Evolutionary conservation across 306 rosid genomes (phyloP).

Genomic region (Calophaca sinica): DNA sequence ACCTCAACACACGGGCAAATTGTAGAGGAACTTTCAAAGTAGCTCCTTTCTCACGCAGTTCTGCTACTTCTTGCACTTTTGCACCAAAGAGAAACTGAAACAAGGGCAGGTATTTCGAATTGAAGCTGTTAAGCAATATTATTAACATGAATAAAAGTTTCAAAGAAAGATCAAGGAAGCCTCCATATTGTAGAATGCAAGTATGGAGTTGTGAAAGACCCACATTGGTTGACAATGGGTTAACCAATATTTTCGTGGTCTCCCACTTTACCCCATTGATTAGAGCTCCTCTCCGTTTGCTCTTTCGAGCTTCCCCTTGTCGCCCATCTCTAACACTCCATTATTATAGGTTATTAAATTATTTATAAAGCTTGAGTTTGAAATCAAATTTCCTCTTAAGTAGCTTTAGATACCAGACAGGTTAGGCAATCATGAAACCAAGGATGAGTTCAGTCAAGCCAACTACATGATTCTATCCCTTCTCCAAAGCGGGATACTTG

Average conservation of each 20-base stretch:
- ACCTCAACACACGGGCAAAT: slow-evolving; percentile 73
- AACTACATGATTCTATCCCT: slow-evolving; percentile 27
- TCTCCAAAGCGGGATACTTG: slow-evolving; percentile 2
- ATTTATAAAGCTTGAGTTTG: slow-evolving; percentile 30
- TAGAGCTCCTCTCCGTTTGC: too few species aligned
- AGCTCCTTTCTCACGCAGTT: slow-evolving; percentile 62
- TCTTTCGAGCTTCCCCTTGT: too few species aligned
- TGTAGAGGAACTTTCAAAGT: slow-evolving; percentile 56
- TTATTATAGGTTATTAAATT: slow-evolving; percentile 27
- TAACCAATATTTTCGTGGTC: too few species aligned
- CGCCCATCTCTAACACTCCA: too few species aligned
- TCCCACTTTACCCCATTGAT: too few species aligned
- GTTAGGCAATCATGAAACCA: slow-evolving; percentile 30
- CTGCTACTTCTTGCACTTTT: slow-evolving; percentile 66
- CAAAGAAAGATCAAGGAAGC: slow-evolving; percentile 22
- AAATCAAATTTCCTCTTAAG: slow-evolving; percentile 23
- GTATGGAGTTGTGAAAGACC: too few species aligned
- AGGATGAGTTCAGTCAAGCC: slow-evolving; percentile 24
- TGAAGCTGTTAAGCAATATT: slow-evolving; percentile 3
- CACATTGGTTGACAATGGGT: too few species aligned
- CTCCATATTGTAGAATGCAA: not conserved
- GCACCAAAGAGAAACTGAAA: slow-evolving; percentile 79
- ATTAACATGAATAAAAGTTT: slow-evolving; percentile 24
- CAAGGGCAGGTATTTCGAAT: slow-evolving; percentile 37
- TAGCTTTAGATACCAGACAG: slow-evolving; percentile 5